Base-by-base conservation (phyloP, 1,284 basidiomycete genomes). In the Meripilus lineatus region DNA sequence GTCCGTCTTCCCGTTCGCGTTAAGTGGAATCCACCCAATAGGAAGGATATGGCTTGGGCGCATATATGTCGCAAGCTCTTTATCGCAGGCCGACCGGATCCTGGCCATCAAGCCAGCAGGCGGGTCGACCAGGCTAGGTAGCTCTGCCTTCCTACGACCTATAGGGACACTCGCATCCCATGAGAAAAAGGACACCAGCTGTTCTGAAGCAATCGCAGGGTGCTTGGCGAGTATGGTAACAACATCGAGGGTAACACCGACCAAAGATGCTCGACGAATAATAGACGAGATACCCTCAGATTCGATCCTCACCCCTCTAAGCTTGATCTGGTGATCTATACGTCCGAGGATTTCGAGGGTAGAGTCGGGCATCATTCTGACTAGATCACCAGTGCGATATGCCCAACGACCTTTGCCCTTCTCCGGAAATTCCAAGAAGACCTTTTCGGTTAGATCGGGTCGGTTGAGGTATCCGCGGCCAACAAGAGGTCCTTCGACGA, bases 251-350 rank as follows among this genome's bases (percentile, higher is more conserved):
- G 50, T 53, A n/a, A 65, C 44, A 18, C 50, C 52, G 3, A 65
- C 51, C 33, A 59, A 53, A 5, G 59, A 60, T 10, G 68, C 62
- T 25, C 61, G 65, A 39, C 70, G 66, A 30, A 77, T 56, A 37
- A 76, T 67, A 26, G 73, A 63, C 8, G 73, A 75, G 20, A 77
- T 68, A 5, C 74, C 74, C 51, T 75, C 75, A 1, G 68, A 67
- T 52, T 78, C 76, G 22, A 77, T 75, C 10, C 76, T 68, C 23
- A 77, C 74, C 21, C 76, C 75, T 32, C 72, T 66, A 28, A 77
- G 58, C 58, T 79, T 78, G 55, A 77, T 71, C 50, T 78, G 77
- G 14, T 70, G 70, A 49, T 78, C 77, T 34, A 75, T 72, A 18
- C 76, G 68, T n/a, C 76, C 77, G 22, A 75, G 58, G 41, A 78